Evolutionary conservation across 306 rosid genomes (phyloP).

Genomic region (Glycine tomentella): DNA sequence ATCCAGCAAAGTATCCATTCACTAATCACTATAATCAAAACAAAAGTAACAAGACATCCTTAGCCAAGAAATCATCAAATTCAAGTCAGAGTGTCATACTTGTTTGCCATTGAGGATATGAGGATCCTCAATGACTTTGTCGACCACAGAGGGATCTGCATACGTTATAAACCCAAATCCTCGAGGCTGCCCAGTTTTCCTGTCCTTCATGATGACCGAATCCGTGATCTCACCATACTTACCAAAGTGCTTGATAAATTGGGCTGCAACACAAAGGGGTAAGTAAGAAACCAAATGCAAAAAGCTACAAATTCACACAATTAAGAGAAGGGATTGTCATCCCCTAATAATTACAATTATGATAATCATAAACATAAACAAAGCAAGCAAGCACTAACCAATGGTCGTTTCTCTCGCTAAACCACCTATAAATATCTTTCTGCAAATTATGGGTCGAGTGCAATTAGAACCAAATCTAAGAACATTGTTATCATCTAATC

Average conservation of each 20-base stretch:
- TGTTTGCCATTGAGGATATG: slow-evolving; percentile 88
- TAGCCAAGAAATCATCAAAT: slow-evolving; percentile 36
- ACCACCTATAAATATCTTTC: slow-evolving; percentile 97
- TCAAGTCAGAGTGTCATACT: slow-evolving; percentile 70
- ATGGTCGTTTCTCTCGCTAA: slow-evolving; percentile 93
- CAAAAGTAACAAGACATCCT: slow-evolving; percentile 41
- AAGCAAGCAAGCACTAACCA: slow-evolving; percentile 69
- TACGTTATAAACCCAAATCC: slow-evolving; percentile 95
- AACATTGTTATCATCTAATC: slow-evolving; percentile 44
- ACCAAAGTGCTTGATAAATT: slow-evolving; percentile 86
- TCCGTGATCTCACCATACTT: slow-evolving; percentile 86
- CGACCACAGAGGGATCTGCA: slow-evolving; percentile 85
- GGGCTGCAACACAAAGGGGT: slow-evolving; percentile 63
- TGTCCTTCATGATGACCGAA: slow-evolving; percentile 94
- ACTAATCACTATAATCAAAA: slow-evolving; percentile 42
- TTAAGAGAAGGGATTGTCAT: slow-evolving; percentile 27
- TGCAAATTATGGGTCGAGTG: slow-evolving; percentile 64
- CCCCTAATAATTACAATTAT: slow-evolving; percentile 19
- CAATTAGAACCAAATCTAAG: slow-evolving; percentile 49
- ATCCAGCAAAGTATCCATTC: slow-evolving; percentile 37
- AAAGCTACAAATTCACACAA: slow-evolving; percentile 13
- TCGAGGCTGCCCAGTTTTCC: slow-evolving; percentile 93
- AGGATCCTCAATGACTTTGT: slow-evolving; percentile 80
- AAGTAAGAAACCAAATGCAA: slow-evolving; percentile 39
- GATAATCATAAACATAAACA: slow-evolving; percentile 31